phyloP scores from a whole-genome alignment of 495 filamentous ascomycete species.

The Talaromyces trachyspermus region DNA sequence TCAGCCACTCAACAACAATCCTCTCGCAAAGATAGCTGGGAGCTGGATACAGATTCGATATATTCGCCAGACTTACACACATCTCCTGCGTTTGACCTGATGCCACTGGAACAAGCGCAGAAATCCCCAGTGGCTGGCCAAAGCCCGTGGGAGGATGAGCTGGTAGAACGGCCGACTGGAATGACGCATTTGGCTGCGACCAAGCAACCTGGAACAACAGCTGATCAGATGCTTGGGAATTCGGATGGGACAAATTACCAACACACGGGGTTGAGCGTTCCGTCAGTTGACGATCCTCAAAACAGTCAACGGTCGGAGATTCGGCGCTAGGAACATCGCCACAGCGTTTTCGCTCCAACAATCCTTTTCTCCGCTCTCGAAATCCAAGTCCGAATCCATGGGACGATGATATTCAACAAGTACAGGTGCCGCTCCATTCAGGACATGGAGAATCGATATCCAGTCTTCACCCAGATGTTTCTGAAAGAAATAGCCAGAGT shows the following conservation, averaged over 20 bases:
- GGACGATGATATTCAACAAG: slow-evolving; percentile 19
- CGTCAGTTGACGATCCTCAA: not conserved
- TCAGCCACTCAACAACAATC: slow-evolving; percentile 10
- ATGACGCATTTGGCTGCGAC: not conserved
- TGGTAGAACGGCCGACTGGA: slow-evolving; percentile 17
- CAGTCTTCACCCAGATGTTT: not conserved
- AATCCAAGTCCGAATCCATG: slow-evolving; percentile 17
- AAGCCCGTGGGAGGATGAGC: slow-evolving; percentile 26
- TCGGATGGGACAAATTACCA: slow-evolving; percentile 6
- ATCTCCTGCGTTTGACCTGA: slow-evolving; percentile 36
- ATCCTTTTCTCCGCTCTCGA: slow-evolving; percentile 34
- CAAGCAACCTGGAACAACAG: not conserved
- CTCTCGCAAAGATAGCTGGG: slow-evolving; percentile 8
- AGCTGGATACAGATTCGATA: slow-evolving; percentile 18
- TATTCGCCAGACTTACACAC: slow-evolving; percentile 39
- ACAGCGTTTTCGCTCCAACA: slow-evolving; percentile 31
- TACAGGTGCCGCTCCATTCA: not conserved
- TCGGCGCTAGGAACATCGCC: not conserved
- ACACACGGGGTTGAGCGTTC: not conserved
- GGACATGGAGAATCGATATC: not conserved
- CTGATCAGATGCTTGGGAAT: not conserved
- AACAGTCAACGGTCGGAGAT: not conserved
- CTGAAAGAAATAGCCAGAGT: slow-evolving; percentile 10
- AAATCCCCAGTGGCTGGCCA: slow-evolving; percentile 28
- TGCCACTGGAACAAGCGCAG: slow-evolving; percentile 38